Evolutionary conservation across 176 grass and related monocot genomes (phyloP).

Genomic region (Paspalum vaginatum): DNA sequence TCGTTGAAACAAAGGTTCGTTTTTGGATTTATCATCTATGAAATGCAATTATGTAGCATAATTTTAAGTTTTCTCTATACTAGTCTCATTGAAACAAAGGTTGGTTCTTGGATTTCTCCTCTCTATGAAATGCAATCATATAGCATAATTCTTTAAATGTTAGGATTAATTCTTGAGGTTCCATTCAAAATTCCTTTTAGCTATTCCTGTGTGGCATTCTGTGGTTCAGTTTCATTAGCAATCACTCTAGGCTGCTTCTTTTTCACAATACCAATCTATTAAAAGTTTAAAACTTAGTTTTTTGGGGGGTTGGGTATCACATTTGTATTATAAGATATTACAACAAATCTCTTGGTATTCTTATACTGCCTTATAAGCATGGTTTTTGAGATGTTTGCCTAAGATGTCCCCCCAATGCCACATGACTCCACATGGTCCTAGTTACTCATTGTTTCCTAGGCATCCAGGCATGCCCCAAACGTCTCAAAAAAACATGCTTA

Average conservation of each 20-base stretch:
- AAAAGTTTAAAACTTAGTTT: background rate
- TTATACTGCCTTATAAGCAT: conserved; percentile 14
- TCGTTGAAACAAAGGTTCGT: background rate
- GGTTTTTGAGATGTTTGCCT: background rate
- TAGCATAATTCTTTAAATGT: background rate
- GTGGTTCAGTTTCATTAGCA: conserved; percentile 4
- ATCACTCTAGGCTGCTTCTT: background rate
- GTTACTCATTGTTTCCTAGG: background rate
- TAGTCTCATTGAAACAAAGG: background rate
- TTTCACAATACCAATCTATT: conserved; percentile 17
- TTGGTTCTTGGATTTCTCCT: conserved; percentile 9
- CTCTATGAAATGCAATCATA: background rate
- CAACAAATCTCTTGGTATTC: background rate
- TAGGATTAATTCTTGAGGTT: background rate
- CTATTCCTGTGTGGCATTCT: conserved; percentile 9
- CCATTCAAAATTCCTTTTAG: conserved; percentile 18
- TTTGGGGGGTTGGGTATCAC: conserved; percentile 6
- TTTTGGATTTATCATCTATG: background rate
- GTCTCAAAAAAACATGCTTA: background rate
- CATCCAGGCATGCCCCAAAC: background rate
- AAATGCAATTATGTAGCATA: conserved; percentile 10
- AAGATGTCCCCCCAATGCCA: background rate
- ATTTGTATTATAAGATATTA: background rate
- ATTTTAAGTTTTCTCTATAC: background rate
- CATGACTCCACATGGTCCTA: background rate